Conservation (phyloP, 1,284 basidiomycete species). For the Porodaedalea pini region DNA sequence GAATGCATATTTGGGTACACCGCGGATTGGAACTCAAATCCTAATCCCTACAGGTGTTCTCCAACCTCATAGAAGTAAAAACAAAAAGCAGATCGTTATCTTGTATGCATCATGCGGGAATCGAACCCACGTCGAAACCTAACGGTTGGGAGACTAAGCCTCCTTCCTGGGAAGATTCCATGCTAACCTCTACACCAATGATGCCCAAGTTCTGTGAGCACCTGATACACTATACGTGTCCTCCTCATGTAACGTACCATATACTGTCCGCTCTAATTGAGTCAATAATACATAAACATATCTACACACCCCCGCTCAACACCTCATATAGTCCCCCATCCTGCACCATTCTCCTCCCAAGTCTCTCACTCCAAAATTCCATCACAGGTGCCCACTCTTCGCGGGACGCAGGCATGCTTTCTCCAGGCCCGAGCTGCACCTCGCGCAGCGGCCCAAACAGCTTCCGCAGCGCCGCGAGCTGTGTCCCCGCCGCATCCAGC, state of each 20-base stretch:
- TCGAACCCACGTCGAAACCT: conserved; percentile 15
- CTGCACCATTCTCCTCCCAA: conserved; percentile 47
- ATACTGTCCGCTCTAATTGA: background rate
- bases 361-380: conserved; percentile 78
- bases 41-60: background rate
- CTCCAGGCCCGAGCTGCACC: conserved; percentile 38
- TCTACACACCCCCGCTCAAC: conserved; percentile 32
- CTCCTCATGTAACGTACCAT: too few species aligned
- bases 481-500: conserved; percentile 37
- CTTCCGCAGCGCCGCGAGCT: conserved; percentile 50
- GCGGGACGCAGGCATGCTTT: conserved; percentile 72
- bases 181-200: conserved; percentile 18
- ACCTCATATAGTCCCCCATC: conserved; percentile 68
- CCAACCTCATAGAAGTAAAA: too few species aligned
- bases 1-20: background rate
- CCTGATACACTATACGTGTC: background rate
- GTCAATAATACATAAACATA: background rate
- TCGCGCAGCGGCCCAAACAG: conserved; percentile 54
- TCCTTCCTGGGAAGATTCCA: conserved; percentile 12
- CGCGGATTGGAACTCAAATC: background rate
- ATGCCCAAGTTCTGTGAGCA: background rate
- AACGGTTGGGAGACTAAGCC: background rate
- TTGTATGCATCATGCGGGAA: conserved; percentile 1
- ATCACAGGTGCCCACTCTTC: conserved; percentile 82
- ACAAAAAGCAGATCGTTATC: too few species aligned